Base-by-base conservation (phyloP, 2,329 filamentous ascomycete species). In the Ophiocordyceps robertsii region DNA sequence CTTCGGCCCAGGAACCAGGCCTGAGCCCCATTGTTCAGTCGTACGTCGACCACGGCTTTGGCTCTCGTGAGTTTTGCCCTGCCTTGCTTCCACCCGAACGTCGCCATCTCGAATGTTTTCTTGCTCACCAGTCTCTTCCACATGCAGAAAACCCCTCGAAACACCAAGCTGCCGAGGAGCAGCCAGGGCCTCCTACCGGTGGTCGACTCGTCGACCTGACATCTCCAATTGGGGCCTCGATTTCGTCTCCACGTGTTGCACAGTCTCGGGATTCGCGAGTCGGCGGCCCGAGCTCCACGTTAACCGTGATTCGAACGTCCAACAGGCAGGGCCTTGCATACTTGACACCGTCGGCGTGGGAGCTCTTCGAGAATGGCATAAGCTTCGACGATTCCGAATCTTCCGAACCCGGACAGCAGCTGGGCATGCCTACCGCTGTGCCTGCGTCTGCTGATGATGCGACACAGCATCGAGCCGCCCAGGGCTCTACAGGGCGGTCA, bases 11-110 rank as follows among this genome's bases (percentile, higher is more conserved):
- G 21, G 68, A 72, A 45, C 69, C 72, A 11, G 57, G 58, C 8
- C 50, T 75, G 38, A 73, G 67, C 40, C 68, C 70, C 12, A 72
- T 73, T 41, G 55, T 63, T 17, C 65, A 71, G 51, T 71, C 68
- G 47, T 42, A 51, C 29, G 45, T 53, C 47, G 55, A 50, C 31
- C 55, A 54, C 19, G 46, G 47, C 2, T 42, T 50, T 3, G 45
- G 47, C 32, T 55, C 55, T 43, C 40, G 56, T 56, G 47, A 50
- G 53, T 47, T 10, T 37, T 12, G 39, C 43, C 33, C 16, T 9
- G 2, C 24, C 24, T 27, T 27, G 24, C 9, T 27, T 9, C 24
- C 9, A 6, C 9, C 9, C 9, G 24, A 6, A 27, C 24, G 24
- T 4, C 2, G 24, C 24, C 24, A 27, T 7, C 24, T 27, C 9